These are phyloP conservation scores for Colletotrichum sp. DNA, from an alignment of 2,329 filamentous ascomycete genomes.

Conservation along the genomic window DNA sequence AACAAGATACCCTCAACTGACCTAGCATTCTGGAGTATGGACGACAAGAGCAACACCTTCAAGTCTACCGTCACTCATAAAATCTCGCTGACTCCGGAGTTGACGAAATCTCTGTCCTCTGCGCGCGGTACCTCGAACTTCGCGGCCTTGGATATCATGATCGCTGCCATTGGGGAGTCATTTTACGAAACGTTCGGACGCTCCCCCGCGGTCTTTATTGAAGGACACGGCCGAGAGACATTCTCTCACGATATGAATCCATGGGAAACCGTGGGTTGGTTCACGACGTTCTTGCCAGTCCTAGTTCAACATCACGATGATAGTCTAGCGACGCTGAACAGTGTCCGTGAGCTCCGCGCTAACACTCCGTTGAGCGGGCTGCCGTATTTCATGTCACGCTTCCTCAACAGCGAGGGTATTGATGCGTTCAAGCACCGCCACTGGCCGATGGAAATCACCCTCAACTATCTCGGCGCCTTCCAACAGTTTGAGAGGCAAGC, in stretches of 20 bases:
- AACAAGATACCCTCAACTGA: conserved; percentile 23
- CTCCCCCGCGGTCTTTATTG: conserved; percentile 40
- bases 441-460: conserved; percentile 29
- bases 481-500: conserved; percentile 32
- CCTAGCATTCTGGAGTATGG: conserved; percentile 29
- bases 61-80: conserved; percentile 28
- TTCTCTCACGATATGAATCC: conserved; percentile 36
- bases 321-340: background rate
- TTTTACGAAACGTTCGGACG: conserved; percentile 39
- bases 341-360: background rate
- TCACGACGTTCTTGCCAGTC: conserved; percentile 46
- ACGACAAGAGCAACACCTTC: conserved; percentile 20
- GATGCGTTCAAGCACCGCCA: background rate
- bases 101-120: conserved; percentile 30
- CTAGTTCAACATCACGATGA: background rate
- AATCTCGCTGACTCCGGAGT: conserved; percentile 24
- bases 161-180: conserved; percentile 36
- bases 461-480: conserved; percentile 32
- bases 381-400: conserved; percentile 6
- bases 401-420: background rate
- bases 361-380: background rate
- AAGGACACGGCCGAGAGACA: conserved; percentile 47
- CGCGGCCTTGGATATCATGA: conserved; percentile 41
- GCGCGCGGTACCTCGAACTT: conserved; percentile 33
- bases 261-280: conserved; percentile 49